Base-by-base conservation (phyloP, 2,329 filamentous ascomycete genomes). In the Sporothrix sp. region DNA sequence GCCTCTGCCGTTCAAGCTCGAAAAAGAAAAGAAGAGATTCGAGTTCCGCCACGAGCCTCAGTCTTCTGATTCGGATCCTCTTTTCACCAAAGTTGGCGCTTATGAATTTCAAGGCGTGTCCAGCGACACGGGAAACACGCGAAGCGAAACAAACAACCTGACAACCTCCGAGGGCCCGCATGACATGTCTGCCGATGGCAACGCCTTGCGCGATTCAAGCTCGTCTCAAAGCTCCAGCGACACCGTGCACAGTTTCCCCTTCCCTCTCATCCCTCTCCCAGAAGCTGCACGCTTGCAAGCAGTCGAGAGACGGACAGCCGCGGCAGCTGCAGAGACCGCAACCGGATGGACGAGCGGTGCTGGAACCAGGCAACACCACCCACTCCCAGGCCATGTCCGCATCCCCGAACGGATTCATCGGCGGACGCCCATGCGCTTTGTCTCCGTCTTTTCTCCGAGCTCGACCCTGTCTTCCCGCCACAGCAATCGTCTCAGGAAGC, bases 201-300 rank as follows among this genome's bases (percentile, higher is more conserved):
- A 28, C 20, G 35, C 27, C 1, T 21, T 46, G 18, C 49, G 55
- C 11, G 54, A 43, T 4, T 56, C 54, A 4, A 47, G 50, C 9
- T 53, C 54, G 11, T 56, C 56, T 2, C 44, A 53, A 20, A 55
- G 50, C 36, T 56, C 57, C 7, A 27, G 21, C 11, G 30, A 33
- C 23, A 59, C 51, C 1, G 23, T 39, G 32, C 59, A 56, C 50
- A 62, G 54, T 11, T 64, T 65, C 32, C 53, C 56, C 4, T 64
- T 66, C 25, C 54, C 58, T 1, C 49, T 67, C 28, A 63, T 67
- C 13, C 57, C 60, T 3, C 54, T 66, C 1, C 48, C 58, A 2
- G 63, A 66, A 38, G 64, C 64, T 3, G 63, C 59, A 8, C 58
- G 56, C n/a, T 57, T 59, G 14, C 60, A 63, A 38, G 61, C 61